Base-by-base conservation (phyloP, 441 rosid genomes). In the Syzygium syzygioides region DNA sequence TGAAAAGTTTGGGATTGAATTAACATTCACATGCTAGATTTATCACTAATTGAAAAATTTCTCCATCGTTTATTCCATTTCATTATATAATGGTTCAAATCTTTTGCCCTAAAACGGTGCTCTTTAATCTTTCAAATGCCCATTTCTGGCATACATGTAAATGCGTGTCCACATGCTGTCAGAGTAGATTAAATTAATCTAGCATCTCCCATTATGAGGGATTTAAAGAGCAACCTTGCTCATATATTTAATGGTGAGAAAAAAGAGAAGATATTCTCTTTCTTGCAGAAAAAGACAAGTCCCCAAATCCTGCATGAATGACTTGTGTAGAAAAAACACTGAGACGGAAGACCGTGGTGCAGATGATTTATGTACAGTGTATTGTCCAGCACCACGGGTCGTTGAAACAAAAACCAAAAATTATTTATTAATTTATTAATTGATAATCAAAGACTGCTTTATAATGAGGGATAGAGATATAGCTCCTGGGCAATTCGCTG, bases 251-350 rank as follows among this genome's bases (percentile, higher is more conserved):
- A 71, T 71, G 83, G 28, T 6, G 52, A 23, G 83, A 37, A 76
- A 71, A 76, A 76, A 37, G 52, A 37, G 52, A 37, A 37, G 83
- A 76, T 76, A 23, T 76, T 37, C 52, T 76, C 83, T 76, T 76
- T 76, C 83, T 12, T 76, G 13, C 52, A 6, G 52, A 76, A 20
- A 71, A 37, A 11, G 83, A 76, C n/a, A 6, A 23, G 52, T 41
- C 83, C 83, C 52, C 50, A 76, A 37, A 76, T 76, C 83, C 52
- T 76, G 83, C 83, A 76, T 76, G 83, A 41, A 76, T 41, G 83
- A 76, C 83, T 37, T 76, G 83, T 37, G 83, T 37, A 37, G 28
- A 14, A 76, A 76, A 76, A 76, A 76, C 83, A 76, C 83, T 37
- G 83, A 76, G 83, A 37, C 9, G 83, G 83, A 76, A 76, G 83